phyloP scores from a whole-genome alignment of 768 basidiomycete genomes.

The Phlegmacium glaucopus region DNA sequence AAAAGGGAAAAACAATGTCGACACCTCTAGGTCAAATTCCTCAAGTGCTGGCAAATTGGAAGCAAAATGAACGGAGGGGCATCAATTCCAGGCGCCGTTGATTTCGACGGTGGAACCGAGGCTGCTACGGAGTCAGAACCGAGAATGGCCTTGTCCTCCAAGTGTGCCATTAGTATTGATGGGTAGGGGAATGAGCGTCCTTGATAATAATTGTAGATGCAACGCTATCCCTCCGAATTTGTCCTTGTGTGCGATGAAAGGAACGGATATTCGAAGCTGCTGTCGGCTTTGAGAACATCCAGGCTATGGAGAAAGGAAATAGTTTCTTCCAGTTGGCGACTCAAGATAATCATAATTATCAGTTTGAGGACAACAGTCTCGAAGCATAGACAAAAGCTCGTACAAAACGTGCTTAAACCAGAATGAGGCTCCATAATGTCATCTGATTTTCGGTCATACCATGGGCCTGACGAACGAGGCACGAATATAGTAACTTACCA shows the following conservation, averaged over 20 bases:
- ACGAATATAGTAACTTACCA: too few relatives aligned
- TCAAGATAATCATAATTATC: slow-evolving; percentile 26
- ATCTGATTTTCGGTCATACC: too few relatives aligned
- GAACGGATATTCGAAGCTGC: slow-evolving; percentile 71
- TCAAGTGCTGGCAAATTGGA: slow-evolving; percentile 92
- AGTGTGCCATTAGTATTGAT: slow-evolving; percentile 31
- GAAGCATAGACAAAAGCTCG: background rate
- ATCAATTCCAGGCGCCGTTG: slow-evolving; percentile 72
- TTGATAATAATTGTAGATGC: slow-evolving; percentile 87
- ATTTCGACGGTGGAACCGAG: slow-evolving; percentile 54
- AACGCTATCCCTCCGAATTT: slow-evolving; percentile 81
- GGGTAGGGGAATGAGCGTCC: slow-evolving; percentile 31
- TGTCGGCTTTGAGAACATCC: slow-evolving; percentile 41
- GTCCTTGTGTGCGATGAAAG: slow-evolving; percentile 89
- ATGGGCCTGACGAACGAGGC: too few relatives aligned
- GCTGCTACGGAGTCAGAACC: slow-evolving; percentile 57
- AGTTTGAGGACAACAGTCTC: background rate
- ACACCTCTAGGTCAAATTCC: slow-evolving; percentile 91
- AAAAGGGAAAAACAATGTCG: slow-evolving; percentile 29
- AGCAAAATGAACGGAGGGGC: slow-evolving; percentile 81
- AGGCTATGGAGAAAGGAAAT: slow-evolving; percentile 72
- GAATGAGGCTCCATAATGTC: too few relatives aligned
- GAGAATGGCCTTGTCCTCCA: slow-evolving; percentile 65
- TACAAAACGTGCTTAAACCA: too few relatives aligned
- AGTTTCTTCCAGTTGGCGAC: slow-evolving; percentile 74